phyloP scores from a whole-genome alignment of 106 monocot genomes.

The Xerophyta viscosa region DNA sequence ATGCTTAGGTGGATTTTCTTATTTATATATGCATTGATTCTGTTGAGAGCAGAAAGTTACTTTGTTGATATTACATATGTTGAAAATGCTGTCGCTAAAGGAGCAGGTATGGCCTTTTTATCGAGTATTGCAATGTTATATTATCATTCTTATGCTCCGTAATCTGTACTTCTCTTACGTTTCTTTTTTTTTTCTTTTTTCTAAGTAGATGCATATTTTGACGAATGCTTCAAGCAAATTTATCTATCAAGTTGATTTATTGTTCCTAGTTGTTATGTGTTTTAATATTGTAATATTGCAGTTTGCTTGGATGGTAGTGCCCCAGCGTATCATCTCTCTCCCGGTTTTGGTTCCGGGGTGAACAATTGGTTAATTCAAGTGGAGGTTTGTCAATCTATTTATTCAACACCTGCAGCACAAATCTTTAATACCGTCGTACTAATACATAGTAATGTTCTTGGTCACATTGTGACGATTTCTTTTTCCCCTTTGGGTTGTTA shows the following conservation, averaged over 20 bases:
- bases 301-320: conserved; percentile 86
- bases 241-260: neutral
- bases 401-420: neutral
- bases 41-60: conserved; percentile 14
- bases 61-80: conserved; percentile 42
- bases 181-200: neutral
- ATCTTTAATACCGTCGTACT: neutral
- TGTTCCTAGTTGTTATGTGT: neutral
- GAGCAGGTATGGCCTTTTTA: conserved; percentile 31
- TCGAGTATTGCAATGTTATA: neutral
- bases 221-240: neutral
- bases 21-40: conserved; percentile 5
- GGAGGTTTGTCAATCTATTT: conserved; percentile 7
- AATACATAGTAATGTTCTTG: neutral
- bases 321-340: conserved; percentile 57
- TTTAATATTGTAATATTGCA: conserved; percentile 14
- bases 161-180: neutral
- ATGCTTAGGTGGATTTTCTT: neutral
- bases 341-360: conserved; percentile 52
- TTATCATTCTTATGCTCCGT: neutral
- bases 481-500: no score
- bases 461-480: no score
- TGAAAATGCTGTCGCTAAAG: conserved; percentile 42
- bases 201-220: neutral
- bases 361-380: conserved; percentile 39